phyloP scores from a whole-genome alignment of 495 filamentous ascomycete genomes.

The Neurospora tetraspora region DNA sequence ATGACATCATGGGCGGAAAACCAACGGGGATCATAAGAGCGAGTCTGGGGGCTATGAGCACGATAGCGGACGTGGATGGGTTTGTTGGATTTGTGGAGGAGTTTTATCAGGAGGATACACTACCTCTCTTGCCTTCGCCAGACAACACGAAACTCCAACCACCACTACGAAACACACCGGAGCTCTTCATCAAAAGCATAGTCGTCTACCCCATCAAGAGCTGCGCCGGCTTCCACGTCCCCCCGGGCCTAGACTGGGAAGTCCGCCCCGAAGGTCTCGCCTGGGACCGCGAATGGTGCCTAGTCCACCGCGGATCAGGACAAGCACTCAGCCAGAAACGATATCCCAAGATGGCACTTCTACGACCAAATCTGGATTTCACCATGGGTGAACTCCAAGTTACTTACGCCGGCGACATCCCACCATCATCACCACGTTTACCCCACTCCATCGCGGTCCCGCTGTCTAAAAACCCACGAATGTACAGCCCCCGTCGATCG shows the following conservation, averaged over 20 bases:
- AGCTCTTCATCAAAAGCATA: slow-evolving; percentile 47
- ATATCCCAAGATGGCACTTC: slow-evolving; percentile 72
- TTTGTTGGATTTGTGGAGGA: slow-evolving; percentile 66
- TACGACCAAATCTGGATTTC: slow-evolving; percentile 62
- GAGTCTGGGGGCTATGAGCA: slow-evolving; percentile 86
- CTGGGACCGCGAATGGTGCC: slow-evolving; percentile 92
- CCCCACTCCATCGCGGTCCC: slow-evolving; percentile 48
- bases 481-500: slow-evolving; percentile 20
- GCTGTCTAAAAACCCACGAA: slow-evolving; percentile 47
- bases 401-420: slow-evolving; percentile 38
- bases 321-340: slow-evolving; percentile 72
- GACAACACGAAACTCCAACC: neutral
- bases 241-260: slow-evolving; percentile 56
- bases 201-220: slow-evolving; percentile 80
- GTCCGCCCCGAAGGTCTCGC: slow-evolving; percentile 67
- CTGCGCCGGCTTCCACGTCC: slow-evolving; percentile 69
- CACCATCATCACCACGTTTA: slow-evolving; percentile 4
- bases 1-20: slow-evolving; percentile 71
- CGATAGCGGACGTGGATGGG: slow-evolving; percentile 56
- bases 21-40: slow-evolving; percentile 79
- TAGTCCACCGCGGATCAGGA: slow-evolving; percentile 74
- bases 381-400: slow-evolving; percentile 35
- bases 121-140: neutral
- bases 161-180: neutral
- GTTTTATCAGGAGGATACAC: slow-evolving; percentile 54